These are phyloP conservation scores for Verticillium klebahnii DNA, from an alignment of 2,329 filamentous ascomycete species.

Conservation along the genomic window DNA sequence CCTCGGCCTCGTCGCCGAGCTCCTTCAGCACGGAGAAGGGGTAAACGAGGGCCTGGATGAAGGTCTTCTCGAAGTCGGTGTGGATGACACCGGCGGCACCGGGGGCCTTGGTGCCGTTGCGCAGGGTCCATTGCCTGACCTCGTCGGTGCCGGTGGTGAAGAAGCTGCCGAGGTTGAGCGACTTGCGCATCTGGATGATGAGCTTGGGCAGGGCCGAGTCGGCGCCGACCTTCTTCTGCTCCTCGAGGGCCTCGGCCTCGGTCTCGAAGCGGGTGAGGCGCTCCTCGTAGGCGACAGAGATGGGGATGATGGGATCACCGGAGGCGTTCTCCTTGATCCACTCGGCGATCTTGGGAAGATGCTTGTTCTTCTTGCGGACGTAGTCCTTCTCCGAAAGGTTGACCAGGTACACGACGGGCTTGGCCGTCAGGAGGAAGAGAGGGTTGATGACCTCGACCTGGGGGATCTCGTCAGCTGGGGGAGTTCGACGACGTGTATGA, in stretches of 20 bases:
- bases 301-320: constrained; percentile 86
- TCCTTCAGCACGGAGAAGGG: constrained; percentile 82
- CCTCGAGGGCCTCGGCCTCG: constrained; percentile 72
- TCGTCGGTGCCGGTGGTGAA: constrained; percentile 96
- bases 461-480: constrained; percentile 22
- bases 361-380: constrained; percentile 99
- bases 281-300: constrained; percentile 91
- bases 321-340: constrained; percentile 91
- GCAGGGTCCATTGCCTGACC: constrained; percentile 97
- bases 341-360: constrained; percentile 86
- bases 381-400: constrained; percentile 97
- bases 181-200: constrained; percentile 88
- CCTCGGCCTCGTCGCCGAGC: constrained; percentile 78
- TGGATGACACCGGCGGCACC: constrained; percentile 97
- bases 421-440: constrained; percentile 89
- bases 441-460: constrained; percentile 98
- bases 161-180: constrained; percentile 86
- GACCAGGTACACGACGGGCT: constrained; percentile 94
- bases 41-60: constrained; percentile 94
- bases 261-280: constrained; percentile 76
- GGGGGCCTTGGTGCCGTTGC: constrained; percentile 94
- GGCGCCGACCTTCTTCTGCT: constrained; percentile 82
- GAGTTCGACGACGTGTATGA: constrained; percentile 11
- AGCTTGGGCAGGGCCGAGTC: constrained; percentile 91
- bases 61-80: constrained; percentile 98